Percentiles rank a stretch among this genome's conserved stretches.
Conservation (phyloP, 2,329 filamentous ascomycete species). For the Endothia cerciana region DNA sequence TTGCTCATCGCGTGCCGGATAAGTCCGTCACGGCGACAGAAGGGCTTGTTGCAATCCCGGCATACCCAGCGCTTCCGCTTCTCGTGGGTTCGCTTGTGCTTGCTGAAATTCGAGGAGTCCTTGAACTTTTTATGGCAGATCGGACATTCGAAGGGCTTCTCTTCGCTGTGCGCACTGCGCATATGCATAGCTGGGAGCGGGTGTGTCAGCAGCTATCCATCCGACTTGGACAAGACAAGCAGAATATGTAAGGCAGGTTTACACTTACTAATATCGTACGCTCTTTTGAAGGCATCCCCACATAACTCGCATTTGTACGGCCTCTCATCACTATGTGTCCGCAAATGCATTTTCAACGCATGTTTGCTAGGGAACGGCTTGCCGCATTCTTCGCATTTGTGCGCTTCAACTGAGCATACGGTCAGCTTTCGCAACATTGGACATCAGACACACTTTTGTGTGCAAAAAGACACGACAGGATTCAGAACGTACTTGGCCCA, state of each 20-base stretch:
- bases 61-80: conserved; percentile 14
- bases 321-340: conserved; percentile 68
- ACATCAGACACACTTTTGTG: not conserved
- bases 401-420: conserved; percentile 58
- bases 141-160: conserved; percentile 21
- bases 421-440: conserved; percentile 23
- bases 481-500: conserved; percentile 53
- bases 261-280: conserved; percentile 14
- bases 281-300: conserved; percentile 49
- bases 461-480: not conserved
- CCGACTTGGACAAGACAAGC: not conserved
- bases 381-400: conserved; percentile 58
- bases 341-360: conserved; percentile 68
- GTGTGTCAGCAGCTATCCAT: not conserved
- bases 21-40: conserved; percentile 64
- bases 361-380: conserved; percentile 68
- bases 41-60: conserved; percentile 56
- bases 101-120: conserved; percentile 69
- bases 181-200: conserved; percentile 12
- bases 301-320: conserved; percentile 64
- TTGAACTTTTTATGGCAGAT: conserved; percentile 63
- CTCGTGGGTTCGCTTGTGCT: conserved; percentile 66
- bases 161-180: conserved; percentile 63
- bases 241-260: not conserved
- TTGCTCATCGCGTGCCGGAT: conserved; percentile 53